A percentile compares a stretch with the other conserved stretches of the same genome.
Evolutionary conservation across 2,329 filamentous ascomycete species (phyloP).

Genomic region (Chaetomium sp.): DNA sequence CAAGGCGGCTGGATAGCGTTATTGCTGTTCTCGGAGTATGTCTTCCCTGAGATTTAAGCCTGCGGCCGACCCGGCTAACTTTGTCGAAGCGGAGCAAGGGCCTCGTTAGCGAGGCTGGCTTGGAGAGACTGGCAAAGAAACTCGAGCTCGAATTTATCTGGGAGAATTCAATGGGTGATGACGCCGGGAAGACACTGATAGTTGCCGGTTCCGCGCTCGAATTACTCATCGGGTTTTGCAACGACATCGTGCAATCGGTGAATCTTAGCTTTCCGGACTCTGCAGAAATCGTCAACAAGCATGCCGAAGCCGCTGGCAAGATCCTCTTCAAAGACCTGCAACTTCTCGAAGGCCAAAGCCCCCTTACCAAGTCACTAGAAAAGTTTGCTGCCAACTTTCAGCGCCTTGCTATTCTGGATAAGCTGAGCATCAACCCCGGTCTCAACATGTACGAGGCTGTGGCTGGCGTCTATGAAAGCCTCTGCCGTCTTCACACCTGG

Average conservation of each 20-base stretch:
- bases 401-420: constrained; percentile 68
- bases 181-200: constrained; percentile 58
- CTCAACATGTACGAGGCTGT: constrained; percentile 79
- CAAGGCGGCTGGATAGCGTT: constrained; percentile 57
- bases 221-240: constrained; percentile 62
- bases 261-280: constrained; percentile 65
- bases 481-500: constrained; percentile 70
- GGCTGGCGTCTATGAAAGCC: constrained; percentile 69
- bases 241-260: constrained; percentile 64
- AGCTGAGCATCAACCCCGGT: constrained; percentile 66
- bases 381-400: constrained; percentile 72
- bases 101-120: constrained; percentile 70
- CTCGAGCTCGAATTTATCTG: constrained; percentile 67
- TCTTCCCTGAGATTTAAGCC: constrained; percentile 12
- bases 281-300: constrained; percentile 59
- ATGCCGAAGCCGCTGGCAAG: constrained; percentile 62
- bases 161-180: constrained; percentile 54
- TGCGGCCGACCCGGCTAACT: constrained; percentile 40
- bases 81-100: constrained; percentile 51
- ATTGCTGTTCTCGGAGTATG: constrained; percentile 54
- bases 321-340: constrained; percentile 68
- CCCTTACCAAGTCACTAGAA: constrained; percentile 70
- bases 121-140: constrained; percentile 69
- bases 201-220: constrained; percentile 64
- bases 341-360: constrained; percentile 60